These are phyloP conservation scores for Globisporangium perplexum DNA, from an alignment of 352 stramenopile species.

Conservation along the genomic window DNA sequence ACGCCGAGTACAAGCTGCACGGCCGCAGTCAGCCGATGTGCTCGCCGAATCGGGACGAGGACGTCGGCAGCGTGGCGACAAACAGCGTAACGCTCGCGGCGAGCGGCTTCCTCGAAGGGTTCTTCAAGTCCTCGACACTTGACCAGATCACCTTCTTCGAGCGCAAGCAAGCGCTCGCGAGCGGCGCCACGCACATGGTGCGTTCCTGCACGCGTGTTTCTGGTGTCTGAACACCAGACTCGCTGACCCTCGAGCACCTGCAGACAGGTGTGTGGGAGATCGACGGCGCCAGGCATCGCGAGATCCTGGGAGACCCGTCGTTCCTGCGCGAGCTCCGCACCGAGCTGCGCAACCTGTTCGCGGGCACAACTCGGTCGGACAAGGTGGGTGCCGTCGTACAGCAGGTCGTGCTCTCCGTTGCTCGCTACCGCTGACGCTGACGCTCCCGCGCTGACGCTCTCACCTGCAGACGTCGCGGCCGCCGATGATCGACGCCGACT, in stretches of 20 bases:
- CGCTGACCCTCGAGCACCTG: background rate
- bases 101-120: slow-evolving; percentile 45
- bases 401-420: background rate
- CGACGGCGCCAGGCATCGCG: slow-evolving; percentile 56
- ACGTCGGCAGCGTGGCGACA: slow-evolving; percentile 5
- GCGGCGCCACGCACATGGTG: slow-evolving; percentile 28
- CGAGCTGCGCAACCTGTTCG: slow-evolving; percentile 68
- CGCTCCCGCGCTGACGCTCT: background rate
- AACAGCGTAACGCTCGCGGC: background rate
- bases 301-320: slow-evolving; percentile 64
- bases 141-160: slow-evolving; percentile 80
- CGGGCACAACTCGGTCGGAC: slow-evolving; percentile 35
- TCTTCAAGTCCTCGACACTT: slow-evolving; percentile 45
- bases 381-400: slow-evolving; percentile 25
- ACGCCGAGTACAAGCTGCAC: slow-evolving; percentile 53
- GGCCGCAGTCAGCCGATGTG: slow-evolving; percentile 40
- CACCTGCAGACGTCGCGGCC: slow-evolving; percentile 39
- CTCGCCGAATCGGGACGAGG: slow-evolving; percentile 10
- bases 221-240: background rate
- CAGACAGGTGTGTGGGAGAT: slow-evolving; percentile 83
- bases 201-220: too few species aligned
- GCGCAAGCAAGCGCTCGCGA: slow-evolving; percentile 23
- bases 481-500: slow-evolving; percentile 66
- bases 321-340: slow-evolving; percentile 73
- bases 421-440: background rate